A percentile compares a stretch with the other conserved stretches of the same genome.
phyloP scores from a whole-genome alignment of 2,329 filamentous ascomycete species.

The Lachnellula hyalina region DNA sequence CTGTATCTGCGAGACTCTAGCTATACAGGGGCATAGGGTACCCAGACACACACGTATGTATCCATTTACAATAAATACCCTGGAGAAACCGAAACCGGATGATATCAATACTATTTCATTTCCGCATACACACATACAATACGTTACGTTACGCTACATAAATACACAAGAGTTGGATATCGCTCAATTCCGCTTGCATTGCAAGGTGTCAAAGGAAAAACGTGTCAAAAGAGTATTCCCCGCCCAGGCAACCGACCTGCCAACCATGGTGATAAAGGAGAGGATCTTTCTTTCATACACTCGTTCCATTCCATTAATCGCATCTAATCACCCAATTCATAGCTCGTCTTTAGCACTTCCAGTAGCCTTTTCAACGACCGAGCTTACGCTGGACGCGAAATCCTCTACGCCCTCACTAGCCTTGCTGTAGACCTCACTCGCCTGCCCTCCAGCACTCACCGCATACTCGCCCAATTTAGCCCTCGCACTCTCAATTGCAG shows the following conservation, averaged over 20 bases:
- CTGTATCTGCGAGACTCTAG: too few relatives aligned
- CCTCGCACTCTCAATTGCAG: conserved; percentile 27
- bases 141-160: not conserved
- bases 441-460: conserved; percentile 27
- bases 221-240: too few relatives aligned
- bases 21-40: too few relatives aligned
- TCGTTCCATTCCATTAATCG: not conserved
- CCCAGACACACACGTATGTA: too few relatives aligned
- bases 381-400: conserved; percentile 41
- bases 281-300: not conserved
- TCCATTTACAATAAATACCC: too few relatives aligned
- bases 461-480: conserved; percentile 26
- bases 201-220: not conserved
- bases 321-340: conserved; percentile 28
- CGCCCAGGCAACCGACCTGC: not conserved
- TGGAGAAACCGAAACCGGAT: not conserved
- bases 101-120: not conserved
- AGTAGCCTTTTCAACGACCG: conserved; percentile 36
- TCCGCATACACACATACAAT: not conserved
- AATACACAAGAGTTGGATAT: not conserved
- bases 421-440: conserved; percentile 32
- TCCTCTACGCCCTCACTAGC: conserved; percentile 40
- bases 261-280: not conserved
- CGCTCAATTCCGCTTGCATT: not conserved
- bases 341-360: conserved; percentile 47